These are phyloP conservation scores for Nissolia schottii DNA, from an alignment of 306 rosid species.

Conservation along the genomic window DNA sequence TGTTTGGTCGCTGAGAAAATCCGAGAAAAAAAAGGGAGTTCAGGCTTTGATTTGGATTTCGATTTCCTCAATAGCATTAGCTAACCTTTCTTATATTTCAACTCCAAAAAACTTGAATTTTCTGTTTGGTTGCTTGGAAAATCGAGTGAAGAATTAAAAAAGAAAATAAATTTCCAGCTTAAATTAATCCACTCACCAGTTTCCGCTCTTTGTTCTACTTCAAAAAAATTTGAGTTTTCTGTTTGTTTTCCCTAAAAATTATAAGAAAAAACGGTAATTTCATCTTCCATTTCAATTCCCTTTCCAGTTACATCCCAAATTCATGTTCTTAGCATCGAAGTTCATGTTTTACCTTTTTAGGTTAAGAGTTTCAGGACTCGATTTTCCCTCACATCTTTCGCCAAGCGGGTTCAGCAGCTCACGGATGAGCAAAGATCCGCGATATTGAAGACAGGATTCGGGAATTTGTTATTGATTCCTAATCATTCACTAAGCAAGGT, in stretches of 20 bases:
- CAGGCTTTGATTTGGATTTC: background rate
- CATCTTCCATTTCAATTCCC: background rate
- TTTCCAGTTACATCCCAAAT: background rate
- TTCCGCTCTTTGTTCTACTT: background rate
- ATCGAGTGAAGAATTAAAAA: too few species aligned
- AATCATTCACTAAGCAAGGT: constrained; percentile 29
- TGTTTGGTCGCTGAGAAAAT: background rate
- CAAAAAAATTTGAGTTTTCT: background rate
- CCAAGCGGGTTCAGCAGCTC: constrained; percentile 30
- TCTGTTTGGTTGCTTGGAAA: background rate
- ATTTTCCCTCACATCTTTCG: constrained; percentile 27
- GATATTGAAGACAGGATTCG: constrained; percentile 25
- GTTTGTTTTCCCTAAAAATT: background rate
- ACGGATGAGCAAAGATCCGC: constrained; percentile 30
- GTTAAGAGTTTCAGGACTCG: constrained; percentile 23
- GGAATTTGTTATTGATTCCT: constrained; percentile 32
- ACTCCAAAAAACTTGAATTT: background rate
- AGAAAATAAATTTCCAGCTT: background rate
- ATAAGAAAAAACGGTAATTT: background rate
- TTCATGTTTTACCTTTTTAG: background rate
- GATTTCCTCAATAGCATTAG: too few species aligned
- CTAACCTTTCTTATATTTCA: background rate
- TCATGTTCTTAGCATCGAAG: background rate
- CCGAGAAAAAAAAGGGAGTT: background rate
- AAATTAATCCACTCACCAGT: background rate